Evolutionary conservation across 2,329 filamentous ascomycete species (phyloP).

Genomic region (Sporothrix inflata): DNA sequence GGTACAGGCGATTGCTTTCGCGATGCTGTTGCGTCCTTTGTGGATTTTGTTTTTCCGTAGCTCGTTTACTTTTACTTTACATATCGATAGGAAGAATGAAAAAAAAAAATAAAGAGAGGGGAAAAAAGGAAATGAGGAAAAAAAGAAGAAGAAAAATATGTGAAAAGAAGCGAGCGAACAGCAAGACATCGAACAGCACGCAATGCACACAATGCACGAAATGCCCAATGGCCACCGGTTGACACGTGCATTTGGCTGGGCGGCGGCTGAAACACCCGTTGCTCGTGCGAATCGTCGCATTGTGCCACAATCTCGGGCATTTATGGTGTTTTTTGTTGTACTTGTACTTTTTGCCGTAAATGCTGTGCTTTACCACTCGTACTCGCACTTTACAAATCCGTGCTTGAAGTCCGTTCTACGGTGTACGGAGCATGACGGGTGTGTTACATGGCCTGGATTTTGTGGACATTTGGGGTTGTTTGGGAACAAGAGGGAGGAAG

Average conservation of each 20-base stretch:
- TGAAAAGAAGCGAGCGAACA: neutral
- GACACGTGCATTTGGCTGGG: conserved; percentile 6
- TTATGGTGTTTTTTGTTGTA: neutral
- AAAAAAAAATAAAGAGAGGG: neutral
- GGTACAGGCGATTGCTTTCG: conserved; percentile 7
- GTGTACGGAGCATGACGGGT: neutral
- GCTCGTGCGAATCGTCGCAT: conserved; percentile 15
- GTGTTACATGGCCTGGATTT: neutral
- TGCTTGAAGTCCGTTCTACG: neutral
- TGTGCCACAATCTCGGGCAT: neutral
- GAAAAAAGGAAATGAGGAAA: neutral
- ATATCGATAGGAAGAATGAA: conserved; percentile 1
- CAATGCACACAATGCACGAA: conserved; percentile 1
- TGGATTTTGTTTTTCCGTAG: conserved; percentile 19
- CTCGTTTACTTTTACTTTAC: neutral
- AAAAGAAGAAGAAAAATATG: neutral
- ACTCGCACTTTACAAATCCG: too few relatives aligned
- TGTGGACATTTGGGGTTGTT: too few relatives aligned
- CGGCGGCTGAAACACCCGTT: conserved; percentile 17
- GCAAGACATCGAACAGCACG: neutral
- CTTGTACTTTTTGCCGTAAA: neutral
- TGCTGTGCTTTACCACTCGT: neutral
- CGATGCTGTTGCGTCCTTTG: conserved; percentile 19
- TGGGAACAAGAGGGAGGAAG: neutral
- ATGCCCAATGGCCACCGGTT: neutral